phyloP scores from a whole-genome alignment of 306 rosid species.

The Trifolium dubium region DNA sequence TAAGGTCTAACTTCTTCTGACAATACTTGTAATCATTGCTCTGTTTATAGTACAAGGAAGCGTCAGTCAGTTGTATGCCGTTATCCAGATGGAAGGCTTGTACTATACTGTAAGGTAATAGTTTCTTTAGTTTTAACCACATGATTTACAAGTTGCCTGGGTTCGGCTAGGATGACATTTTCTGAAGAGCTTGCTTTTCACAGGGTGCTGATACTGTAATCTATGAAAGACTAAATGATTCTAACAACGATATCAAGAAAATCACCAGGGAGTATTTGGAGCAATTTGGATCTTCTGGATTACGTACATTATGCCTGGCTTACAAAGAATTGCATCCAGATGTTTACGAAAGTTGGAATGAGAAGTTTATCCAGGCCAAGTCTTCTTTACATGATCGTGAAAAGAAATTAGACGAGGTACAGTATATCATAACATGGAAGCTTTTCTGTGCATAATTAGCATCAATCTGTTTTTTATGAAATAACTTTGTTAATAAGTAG shows the following conservation, averaged over 20 bases:
- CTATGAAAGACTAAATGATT: constrained; percentile 77
- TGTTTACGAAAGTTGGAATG: constrained; percentile 91
- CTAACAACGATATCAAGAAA: constrained; percentile 61
- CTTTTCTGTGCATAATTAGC: constrained; percentile 26
- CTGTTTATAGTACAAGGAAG: constrained; percentile 77
- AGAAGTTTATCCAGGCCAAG: constrained; percentile 90
- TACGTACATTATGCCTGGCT: constrained; percentile 95
- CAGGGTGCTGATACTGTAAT: constrained; percentile 97
- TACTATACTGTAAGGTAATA: constrained; percentile 93
- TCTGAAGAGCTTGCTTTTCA: constrained; percentile 46
- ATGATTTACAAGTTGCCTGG: constrained; percentile 20
- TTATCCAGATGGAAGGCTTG: constrained; percentile 91
- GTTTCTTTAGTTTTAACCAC: constrained; percentile 39
- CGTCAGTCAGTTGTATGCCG: constrained; percentile 98
- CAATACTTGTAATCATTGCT: constrained; percentile 40
- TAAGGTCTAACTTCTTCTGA: constrained; percentile 22
- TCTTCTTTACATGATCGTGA: constrained; percentile 92
- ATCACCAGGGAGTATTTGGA: constrained; percentile 81
- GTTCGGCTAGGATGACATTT: constrained; percentile 47
- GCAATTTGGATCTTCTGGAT: constrained; percentile 84
- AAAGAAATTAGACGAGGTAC: constrained; percentile 95
- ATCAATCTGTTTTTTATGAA: constrained; percentile 34
- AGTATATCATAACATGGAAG: constrained; percentile 25
- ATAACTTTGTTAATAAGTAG: constrained; percentile 2
- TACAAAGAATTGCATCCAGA: constrained; percentile 79